A percentile compares a stretch with the other conserved stretches of the same genome.
These are phyloP conservation scores for Pulveroboletus frians DNA, from an alignment of 768 basidiomycete genomes.

Conservation along the genomic window DNA sequence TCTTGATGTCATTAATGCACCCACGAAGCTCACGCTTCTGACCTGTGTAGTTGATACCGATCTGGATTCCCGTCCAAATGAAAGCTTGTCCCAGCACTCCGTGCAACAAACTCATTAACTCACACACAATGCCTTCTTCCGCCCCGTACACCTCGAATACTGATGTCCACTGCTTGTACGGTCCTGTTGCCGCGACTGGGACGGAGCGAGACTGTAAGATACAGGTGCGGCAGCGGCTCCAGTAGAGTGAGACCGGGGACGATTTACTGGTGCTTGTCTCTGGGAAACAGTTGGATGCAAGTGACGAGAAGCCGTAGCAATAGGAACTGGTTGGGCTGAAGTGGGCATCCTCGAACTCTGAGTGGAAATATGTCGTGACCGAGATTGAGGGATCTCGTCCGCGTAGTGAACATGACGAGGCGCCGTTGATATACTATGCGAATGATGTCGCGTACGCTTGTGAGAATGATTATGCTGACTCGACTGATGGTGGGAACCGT, in stretches of 20 bases:
- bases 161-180: slow-evolving; percentile 21
- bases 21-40: slow-evolving; percentile 60
- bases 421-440: slow-evolving; percentile 12
- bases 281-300: neutral
- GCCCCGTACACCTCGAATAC: slow-evolving; percentile 48
- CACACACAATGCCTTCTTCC: slow-evolving; percentile 46
- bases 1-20: slow-evolving; percentile 77
- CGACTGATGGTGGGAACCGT: slow-evolving; percentile 4
- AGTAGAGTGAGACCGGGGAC: slow-evolving; percentile 19
- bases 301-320: neutral
- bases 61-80: slow-evolving; percentile 35
- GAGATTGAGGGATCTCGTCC: slow-evolving; percentile 9
- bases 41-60: slow-evolving; percentile 76
- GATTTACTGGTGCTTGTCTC: slow-evolving; percentile 9
- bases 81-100: neutral
- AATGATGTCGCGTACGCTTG: slow-evolving; percentile 1
- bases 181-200: slow-evolving; percentile 2
- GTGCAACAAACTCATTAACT: slow-evolving; percentile 10
- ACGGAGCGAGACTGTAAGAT: neutral
- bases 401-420: slow-evolving; percentile 26
- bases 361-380: slow-evolving; percentile 8
- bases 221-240: slow-evolving; percentile 8
- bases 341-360: slow-evolving; percentile 1
- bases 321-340: neutral
- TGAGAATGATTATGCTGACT: neutral